A percentile compares a stretch with the other conserved stretches of the same genome.
Conservation (phyloP, 768 basidiomycete genomes). For the Stropharia rugosoannulata region DNA sequence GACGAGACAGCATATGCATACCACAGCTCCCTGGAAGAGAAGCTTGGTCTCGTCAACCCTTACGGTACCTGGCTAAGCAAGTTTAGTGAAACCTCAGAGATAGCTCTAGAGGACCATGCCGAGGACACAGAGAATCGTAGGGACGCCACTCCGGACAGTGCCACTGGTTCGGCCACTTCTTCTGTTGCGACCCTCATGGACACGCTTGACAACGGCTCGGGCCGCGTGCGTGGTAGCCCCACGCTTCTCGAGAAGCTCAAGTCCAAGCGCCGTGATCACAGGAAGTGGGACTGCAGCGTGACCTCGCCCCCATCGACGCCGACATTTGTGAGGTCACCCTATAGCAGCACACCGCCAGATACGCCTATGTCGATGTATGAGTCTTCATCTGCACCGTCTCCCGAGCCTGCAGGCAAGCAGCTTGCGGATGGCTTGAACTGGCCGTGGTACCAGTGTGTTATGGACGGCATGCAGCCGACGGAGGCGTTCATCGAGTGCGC, state of each 20-base stretch:
- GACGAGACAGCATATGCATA: background rate
- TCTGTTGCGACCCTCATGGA: background rate
- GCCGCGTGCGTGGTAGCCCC: background rate
- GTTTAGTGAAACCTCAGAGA: background rate
- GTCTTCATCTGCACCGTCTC: background rate
- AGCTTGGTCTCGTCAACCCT: background rate
- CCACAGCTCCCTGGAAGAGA: background rate
- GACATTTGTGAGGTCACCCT: background rate
- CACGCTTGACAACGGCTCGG: constrained; percentile 1
- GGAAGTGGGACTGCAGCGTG: background rate
- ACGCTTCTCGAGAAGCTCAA: background rate
- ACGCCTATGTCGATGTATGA: too few relatives aligned
- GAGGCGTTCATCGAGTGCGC: background rate
- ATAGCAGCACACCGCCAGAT: too few relatives aligned
- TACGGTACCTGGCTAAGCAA: background rate
- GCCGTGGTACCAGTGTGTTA: background rate
- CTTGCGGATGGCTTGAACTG: background rate
- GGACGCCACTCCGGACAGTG: background rate
- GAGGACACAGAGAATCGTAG: background rate
- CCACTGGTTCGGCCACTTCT: background rate
- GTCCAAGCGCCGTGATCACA: background rate
- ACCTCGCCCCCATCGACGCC: background rate
- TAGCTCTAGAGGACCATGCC: background rate
- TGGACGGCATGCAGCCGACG: background rate
- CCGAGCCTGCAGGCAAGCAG: background rate